Percentiles rank a stretch among this genome's conserved stretches.
Conservation (phyloP, 371 early-diverging fungal species). For the Coemansia sp. region DNA sequence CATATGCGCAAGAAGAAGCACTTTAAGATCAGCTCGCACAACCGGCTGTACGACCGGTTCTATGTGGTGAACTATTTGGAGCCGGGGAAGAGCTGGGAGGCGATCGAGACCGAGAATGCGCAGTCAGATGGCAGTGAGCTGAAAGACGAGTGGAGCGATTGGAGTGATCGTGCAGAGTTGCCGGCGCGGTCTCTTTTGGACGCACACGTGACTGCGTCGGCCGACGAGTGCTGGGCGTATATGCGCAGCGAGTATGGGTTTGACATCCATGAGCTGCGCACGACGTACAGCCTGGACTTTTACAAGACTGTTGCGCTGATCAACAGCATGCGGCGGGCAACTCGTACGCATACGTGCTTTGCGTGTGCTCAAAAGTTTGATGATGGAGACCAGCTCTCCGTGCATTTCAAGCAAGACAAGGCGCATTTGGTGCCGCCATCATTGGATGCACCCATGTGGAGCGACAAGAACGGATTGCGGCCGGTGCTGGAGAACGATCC, state of each 20-base stretch:
- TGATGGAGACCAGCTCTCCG: slow-evolving; percentile 52
- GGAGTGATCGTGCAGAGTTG: slow-evolving; percentile 35
- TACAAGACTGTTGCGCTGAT: slow-evolving; percentile 82
- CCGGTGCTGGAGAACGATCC: slow-evolving; percentile 89
- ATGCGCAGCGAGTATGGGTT: slow-evolving; percentile 74
- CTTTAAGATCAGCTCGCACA: slow-evolving; percentile 89
- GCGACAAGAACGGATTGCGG: slow-evolving; percentile 72
- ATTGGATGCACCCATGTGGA: slow-evolving; percentile 67
- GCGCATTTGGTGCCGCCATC: slow-evolving; percentile 56
- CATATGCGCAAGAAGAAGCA: slow-evolving; percentile 99
- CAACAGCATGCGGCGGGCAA: slow-evolving; percentile 83
- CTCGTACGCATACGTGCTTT: slow-evolving; percentile 68
- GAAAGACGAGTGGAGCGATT: slow-evolving; percentile 82
- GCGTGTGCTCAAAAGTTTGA: slow-evolving; percentile 63
- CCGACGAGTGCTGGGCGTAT: slow-evolving; percentile 70
- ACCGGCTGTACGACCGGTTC: slow-evolving; percentile 89
- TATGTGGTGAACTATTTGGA: slow-evolving; percentile 93
- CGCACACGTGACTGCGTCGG: slow-evolving; percentile 60
- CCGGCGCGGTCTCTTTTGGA: slow-evolving; percentile 63
- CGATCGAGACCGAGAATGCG: slow-evolving; percentile 72
- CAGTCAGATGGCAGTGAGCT: slow-evolving; percentile 73
- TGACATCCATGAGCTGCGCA: slow-evolving; percentile 65
- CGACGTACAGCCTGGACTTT: slow-evolving; percentile 66
- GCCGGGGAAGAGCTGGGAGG: slow-evolving; percentile 90
- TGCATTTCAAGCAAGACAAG: slow-evolving; percentile 59